Base-by-base conservation (phyloP, 148 eudicot species). In the Drosera capensis region DNA sequence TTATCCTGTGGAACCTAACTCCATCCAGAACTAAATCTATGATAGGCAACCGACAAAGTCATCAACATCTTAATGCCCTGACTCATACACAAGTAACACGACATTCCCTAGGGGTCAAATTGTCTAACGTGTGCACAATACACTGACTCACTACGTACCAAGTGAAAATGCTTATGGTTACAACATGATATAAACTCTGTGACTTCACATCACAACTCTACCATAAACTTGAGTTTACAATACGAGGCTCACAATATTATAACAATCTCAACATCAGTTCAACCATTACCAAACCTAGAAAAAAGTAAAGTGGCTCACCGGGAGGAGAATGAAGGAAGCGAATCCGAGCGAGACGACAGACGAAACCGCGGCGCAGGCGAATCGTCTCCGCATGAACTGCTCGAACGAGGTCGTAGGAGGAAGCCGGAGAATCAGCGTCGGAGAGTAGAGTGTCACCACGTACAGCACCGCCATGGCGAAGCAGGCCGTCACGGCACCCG, bases 401-500 rank as follows among this genome's bases (percentile, higher is more conserved):
- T 71, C 34, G 48, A 60, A 78, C n/a, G 87, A 74, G 8, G 38
- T 30, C 0, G 97, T 81, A 0, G 67, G 83, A 16, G 87, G 74
- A 3, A 85, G 72, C 3, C 92, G 86, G 47, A 88, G 77, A 25
- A 88, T 62, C n/a, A 67, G 16, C 7, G 87, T 75, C 7, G 97
- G 97, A 13, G 75, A 34, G 57, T 88, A 73, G 9, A 88, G 81
- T 2, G 73, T 67, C 1, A 75, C 77, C 17, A 84, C 97, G 60
- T 88, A 88, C n/a, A 78, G 45, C 8, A 75, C 19, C 18, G 95
- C 52, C 84, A 88, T 68, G 12, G 67, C 67, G 17, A 64, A 24
- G 61, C 97, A 88, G 23, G 84, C 59, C 12, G 55, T 28, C 23
- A 80, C 68, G 16, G 92, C 94, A 34, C 35, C 40, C 15, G 68